A percentile compares a stretch with the other conserved stretches of the same genome.
Evolutionary conservation across 2,329 filamentous ascomycete species (phyloP).

Genomic region (Alternaria sp.): DNA sequence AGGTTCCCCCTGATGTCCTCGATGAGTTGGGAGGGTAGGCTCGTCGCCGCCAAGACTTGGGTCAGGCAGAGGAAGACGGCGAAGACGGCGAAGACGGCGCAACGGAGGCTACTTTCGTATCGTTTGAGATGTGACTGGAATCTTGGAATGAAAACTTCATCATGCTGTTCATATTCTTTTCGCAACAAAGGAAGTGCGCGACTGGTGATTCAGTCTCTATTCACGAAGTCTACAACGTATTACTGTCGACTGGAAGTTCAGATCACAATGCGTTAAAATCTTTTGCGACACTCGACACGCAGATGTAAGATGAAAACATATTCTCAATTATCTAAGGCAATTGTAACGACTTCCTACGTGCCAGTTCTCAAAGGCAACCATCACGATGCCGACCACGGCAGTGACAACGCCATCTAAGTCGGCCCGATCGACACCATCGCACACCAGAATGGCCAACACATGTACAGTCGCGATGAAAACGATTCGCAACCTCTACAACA

Average conservation of each 20-base stretch:
- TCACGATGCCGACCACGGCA: background rate
- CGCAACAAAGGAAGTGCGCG: background rate
- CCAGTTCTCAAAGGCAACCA: background rate
- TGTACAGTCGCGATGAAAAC: background rate
- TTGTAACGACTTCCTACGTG: background rate
- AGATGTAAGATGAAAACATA: too few species aligned
- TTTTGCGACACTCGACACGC: background rate
- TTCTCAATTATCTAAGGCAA: background rate
- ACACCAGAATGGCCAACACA: background rate
- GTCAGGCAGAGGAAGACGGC: background rate
- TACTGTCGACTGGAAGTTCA: background rate
- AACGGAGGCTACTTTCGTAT: background rate
- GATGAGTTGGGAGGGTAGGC: constrained; percentile 1
- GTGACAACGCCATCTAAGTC: background rate
- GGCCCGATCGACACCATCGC: background rate
- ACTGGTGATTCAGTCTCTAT: background rate
- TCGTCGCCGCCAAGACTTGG: constrained; percentile 25
- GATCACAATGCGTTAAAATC: background rate
- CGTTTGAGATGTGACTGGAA: background rate
- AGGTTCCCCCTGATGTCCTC: background rate
- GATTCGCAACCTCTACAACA: too few species aligned
- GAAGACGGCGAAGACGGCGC: background rate
- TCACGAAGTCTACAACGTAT: background rate
- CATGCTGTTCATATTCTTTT: background rate
- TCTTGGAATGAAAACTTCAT: background rate